Conservation (phyloP, 2,329 filamentous ascomycete genomes). For the Hymenoscyphus scutula region DNA sequence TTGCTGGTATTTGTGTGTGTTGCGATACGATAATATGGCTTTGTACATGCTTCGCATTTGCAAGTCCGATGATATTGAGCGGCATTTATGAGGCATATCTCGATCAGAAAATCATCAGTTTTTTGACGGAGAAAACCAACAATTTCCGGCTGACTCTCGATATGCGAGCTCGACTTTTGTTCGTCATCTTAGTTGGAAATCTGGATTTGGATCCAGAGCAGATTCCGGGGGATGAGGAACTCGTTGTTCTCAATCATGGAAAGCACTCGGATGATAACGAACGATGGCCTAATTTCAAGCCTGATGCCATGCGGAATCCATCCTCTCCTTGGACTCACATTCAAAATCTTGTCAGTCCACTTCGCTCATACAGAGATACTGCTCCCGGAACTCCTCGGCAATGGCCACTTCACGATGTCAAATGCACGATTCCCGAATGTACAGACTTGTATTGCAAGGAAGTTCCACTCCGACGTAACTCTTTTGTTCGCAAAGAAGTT, state of each 20-base stretch:
- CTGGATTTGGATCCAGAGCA: slow-evolving; percentile 21
- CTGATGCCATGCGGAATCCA: slow-evolving; percentile 8
- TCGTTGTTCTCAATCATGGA: slow-evolving; percentile 11
- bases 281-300: slow-evolving; percentile 14
- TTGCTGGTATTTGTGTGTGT: slow-evolving; percentile 14
- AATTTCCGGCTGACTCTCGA: slow-evolving; percentile 20
- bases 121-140: slow-evolving; percentile 17
- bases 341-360: slow-evolving; percentile 19
- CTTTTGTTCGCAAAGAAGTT: slow-evolving; percentile 16
- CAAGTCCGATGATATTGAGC: slow-evolving; percentile 24
- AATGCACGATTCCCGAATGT: slow-evolving; percentile 15
- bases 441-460: slow-evolving; percentile 14
- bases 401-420: slow-evolving; percentile 20
- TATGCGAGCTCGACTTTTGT: slow-evolving; percentile 23
- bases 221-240: slow-evolving; percentile 9
- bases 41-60: slow-evolving; percentile 21
- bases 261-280: slow-evolving; percentile 7
- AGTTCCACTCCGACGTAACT: slow-evolving; percentile 13
- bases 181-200: slow-evolving; percentile 27
- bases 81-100: slow-evolving; percentile 23
- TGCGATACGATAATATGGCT: slow-evolving; percentile 24
- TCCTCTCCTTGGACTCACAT: slow-evolving; percentile 23
- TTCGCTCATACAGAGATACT: slow-evolving; percentile 19
- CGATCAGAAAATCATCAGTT: slow-evolving; percentile 20
- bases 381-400: slow-evolving; percentile 17